phyloP scores from a whole-genome alignment of 257 asterid genomes.

The Marsdenia floribunda region DNA sequence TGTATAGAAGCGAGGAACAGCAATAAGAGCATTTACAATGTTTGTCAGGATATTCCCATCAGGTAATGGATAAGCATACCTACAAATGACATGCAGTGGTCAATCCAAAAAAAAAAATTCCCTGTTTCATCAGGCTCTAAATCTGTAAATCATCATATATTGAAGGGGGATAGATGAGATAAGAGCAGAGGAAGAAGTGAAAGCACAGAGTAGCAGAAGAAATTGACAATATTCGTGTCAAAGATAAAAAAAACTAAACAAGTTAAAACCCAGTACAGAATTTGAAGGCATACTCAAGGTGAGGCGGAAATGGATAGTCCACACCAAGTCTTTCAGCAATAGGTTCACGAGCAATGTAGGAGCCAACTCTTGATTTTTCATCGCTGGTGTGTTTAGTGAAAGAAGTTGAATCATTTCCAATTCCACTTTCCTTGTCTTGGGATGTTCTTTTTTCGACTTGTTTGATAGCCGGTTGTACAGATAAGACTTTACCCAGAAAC shows the following conservation, averaged over 20 bases:
- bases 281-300: conserved; percentile 67
- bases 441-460: conserved; percentile 29
- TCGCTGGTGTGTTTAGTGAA: conserved; percentile 26
- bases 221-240: too few relatives aligned
- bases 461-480: conserved; percentile 60
- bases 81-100: conserved; percentile 32
- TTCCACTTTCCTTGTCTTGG: conserved; percentile 30
- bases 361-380: conserved; percentile 22
- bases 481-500: conserved; percentile 76
- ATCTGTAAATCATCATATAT: neutral
- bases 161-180: neutral
- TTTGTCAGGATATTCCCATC: conserved; percentile 88
- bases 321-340: conserved; percentile 83
- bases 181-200: neutral
- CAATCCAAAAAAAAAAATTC: neutral
- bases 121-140: neutral
- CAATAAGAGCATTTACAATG: conserved; percentile 92
- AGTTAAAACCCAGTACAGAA: neutral
- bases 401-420: conserved; percentile 24
- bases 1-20: conserved; percentile 94
- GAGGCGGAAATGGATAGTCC: conserved; percentile 88
- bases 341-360: conserved; percentile 40
- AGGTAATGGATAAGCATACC: conserved; percentile 93
- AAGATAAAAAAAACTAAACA: neutral
- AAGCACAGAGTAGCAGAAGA: neutral